Conservation (phyloP, 1,139 yeast species). For the Blastobotrys capitulatus region DNA sequence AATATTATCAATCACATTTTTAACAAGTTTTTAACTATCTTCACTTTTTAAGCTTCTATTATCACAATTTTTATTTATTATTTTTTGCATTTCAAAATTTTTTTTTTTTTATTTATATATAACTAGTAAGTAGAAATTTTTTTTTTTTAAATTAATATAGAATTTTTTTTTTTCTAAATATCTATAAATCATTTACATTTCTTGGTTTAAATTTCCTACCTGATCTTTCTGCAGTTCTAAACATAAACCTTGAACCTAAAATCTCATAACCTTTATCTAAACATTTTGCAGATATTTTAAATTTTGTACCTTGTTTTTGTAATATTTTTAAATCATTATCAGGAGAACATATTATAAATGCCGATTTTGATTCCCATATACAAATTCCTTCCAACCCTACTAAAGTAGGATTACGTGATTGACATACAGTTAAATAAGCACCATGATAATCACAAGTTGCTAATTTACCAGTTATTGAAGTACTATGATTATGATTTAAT, state of each 20-base stretch:
- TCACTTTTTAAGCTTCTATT: too few species aligned
- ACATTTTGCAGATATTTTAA: slow-evolving; percentile 28
- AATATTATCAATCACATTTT: too few species aligned
- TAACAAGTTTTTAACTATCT: too few species aligned
- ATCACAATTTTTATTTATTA: too few species aligned
- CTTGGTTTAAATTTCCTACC: slow-evolving; percentile 82
- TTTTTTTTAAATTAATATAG: neutral
- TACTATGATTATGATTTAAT: slow-evolving; percentile 27
- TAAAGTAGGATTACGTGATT: slow-evolving; percentile 51
- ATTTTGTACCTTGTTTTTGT: slow-evolving; percentile 57
- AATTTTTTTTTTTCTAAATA: neutral
- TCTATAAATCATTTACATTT: slow-evolving; percentile 50
- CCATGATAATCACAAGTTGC: slow-evolving; percentile 86
- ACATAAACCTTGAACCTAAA: slow-evolving; percentile 73
- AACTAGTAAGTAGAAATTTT: neutral
- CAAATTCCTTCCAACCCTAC: slow-evolving; percentile 75
- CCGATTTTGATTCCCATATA: slow-evolving; percentile 79
- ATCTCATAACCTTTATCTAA: slow-evolving; percentile 50
- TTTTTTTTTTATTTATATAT: neutral
- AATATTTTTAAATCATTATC: slow-evolving; percentile 22
- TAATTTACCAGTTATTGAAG: slow-evolving; percentile 39
- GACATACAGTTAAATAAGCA: slow-evolving; percentile 53
- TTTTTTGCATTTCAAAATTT: neutral
- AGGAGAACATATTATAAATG: slow-evolving; percentile 42
- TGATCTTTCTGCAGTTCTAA: slow-evolving; percentile 75